Evolutionary conservation across 139 green algal genomes (phyloP), one percentile per base, ranked within the genome.

Genomic region (Chlamydomonas asymmetrica): DNA sequence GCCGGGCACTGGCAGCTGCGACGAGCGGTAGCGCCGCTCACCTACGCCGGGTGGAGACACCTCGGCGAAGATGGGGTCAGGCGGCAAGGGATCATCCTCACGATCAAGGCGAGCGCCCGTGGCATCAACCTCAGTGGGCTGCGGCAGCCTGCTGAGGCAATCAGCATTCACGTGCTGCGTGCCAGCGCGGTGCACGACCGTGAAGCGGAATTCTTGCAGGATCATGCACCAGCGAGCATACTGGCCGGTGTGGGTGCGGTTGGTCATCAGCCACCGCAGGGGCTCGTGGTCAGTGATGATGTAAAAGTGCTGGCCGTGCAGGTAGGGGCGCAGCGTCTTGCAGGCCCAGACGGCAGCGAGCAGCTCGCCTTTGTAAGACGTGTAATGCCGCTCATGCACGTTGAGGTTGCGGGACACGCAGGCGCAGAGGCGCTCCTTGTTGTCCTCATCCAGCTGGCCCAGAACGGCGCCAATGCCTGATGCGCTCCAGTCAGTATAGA

Each of bases 381-480:
- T 27, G 43, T 84, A 84, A 0, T 34, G 45, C 0, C 25, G 29
- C 43, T 88, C 79, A 49, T 81, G 66, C 10, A 41, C 31, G 40
- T 85, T 83, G 43, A 71, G 31, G 0, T 48, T 57, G 22, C 82
- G 59, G 39, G 29, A 74, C 43, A 81, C 54, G 49, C 75, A 83
- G 3, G 82, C 82, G 16, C 62, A 20, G 62, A 88, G 74, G 35
- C 68, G 73, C 23, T 88, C 78, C 1, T 48, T 38, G 2, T 50
- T 74, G 48, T 80, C 63, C 22, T 66, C 69, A n/a, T 76, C 71
- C 5, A 65, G 29, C 63, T 88, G 83, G 18, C 64, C 76, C 0
- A 88, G 45, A 8, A 90, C 81, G 10, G 73, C 85, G 10, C 71
- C 75, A 5, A 86, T 69, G 27, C 79, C 75, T 0, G 62, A 34